phyloP scores from a whole-genome alignment of 257 asterid genomes.

The Haberlea rhodopensis region DNA sequence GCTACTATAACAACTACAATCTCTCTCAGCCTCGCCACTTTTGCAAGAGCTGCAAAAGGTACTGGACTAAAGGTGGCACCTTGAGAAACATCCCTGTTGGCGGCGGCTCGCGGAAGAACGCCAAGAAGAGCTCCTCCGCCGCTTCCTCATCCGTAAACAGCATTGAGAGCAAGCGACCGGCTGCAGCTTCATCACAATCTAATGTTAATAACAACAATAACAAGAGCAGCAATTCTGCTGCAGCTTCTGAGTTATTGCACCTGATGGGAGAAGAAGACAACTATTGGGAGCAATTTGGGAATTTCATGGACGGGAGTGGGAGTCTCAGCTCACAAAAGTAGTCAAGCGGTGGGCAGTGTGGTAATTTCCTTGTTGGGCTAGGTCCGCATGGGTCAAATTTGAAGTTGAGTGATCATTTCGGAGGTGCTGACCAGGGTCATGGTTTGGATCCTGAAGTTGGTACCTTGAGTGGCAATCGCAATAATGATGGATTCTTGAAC shows the following conservation, averaged over 20 bases:
- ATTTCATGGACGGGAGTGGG: constrained; percentile 25
- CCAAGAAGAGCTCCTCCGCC: constrained; percentile 50
- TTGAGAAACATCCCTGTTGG: constrained; percentile 84
- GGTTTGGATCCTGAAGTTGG: constrained; percentile 30
- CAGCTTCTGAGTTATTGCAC: constrained; percentile 34
- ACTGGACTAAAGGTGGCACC: constrained; percentile 93
- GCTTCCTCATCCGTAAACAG: constrained; percentile 26
- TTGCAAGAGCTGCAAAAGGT: constrained; percentile 76
- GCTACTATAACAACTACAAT: constrained; percentile 91
- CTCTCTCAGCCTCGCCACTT: constrained; percentile 94
- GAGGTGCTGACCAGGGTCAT: constrained; percentile 31
- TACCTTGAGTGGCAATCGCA: constrained; percentile 24
- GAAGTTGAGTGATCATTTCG: constrained; percentile 30
- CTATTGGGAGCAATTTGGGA: constrained; percentile 36
- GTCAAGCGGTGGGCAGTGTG: constrained; percentile 50
- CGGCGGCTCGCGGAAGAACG: constrained; percentile 67
- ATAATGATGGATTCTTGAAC: constrained; percentile 42
- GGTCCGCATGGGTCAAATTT: constrained; percentile 39
- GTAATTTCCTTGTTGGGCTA: constrained; percentile 40
- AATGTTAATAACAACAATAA: constrained; percentile 1
- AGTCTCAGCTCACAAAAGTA: constrained; percentile 51
- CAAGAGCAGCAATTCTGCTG: constrained; percentile 14
- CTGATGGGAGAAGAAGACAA: constrained; percentile 19
- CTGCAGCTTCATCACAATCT: constrained; percentile 12
- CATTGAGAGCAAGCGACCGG: constrained; percentile 34